Evolutionary conservation across 257 asterid genomes (phyloP), one percentile per base, ranked within the genome.

Genomic region (Solanum raphanifolium): DNA sequence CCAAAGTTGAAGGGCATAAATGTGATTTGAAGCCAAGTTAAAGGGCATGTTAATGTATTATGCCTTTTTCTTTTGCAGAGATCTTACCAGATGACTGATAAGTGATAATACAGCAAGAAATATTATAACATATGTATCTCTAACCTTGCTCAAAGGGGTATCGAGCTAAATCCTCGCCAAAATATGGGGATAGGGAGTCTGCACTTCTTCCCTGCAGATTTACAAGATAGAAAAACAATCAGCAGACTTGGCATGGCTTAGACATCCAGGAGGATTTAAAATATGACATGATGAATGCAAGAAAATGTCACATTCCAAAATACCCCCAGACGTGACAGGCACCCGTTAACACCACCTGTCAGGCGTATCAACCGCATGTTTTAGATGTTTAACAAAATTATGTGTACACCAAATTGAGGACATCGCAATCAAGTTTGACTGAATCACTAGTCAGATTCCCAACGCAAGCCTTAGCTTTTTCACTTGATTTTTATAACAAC

Each of bases 101-200:
- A 25, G 3, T 66, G 35, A 66, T 11, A 25, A 25, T 35, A 87
- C 81, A 65, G 32, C 36, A 38, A 78, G 43, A 21, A 5, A 41
- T 23, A 81, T 23, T 58, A 9, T 46, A 43, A 39, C 23, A 58
- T 21, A 23, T 32, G 20, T 68, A 68, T 32, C 41, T 79, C 83
- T 13, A 85, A 96, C 99, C 99, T 96, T 94, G 98, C 92, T 96
- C 99, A 88, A 96, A 96, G 88, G 99, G 99, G 87, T 98, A 96
- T 89, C 98, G 94, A 82, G 98, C 95, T 86, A 97, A 98, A 93
- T 96, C 99, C 94, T 96, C 99, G 3, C 99, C 99, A 88, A 96
- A 95, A 90, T 94, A 96, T 85, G 93, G 96, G 52, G 98, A 95
- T 38, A 96, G 90, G 12, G 99, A 93, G 91, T 96, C 99, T 79